Base-by-base conservation (phyloP, 371 early-diverging fungal species). In the Mortierella sp. region DNA sequence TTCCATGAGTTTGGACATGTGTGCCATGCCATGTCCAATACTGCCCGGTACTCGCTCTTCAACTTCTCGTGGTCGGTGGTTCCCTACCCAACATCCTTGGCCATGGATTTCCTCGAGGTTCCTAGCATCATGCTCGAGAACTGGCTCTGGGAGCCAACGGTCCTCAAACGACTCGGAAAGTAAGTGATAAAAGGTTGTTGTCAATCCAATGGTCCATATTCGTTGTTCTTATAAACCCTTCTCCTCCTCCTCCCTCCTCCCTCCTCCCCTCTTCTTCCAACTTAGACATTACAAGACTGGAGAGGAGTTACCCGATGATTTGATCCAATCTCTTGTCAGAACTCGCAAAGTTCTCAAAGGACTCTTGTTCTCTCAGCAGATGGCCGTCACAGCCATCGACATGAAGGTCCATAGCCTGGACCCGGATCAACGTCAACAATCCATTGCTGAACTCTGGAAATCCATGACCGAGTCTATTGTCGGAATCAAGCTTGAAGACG, bases 51-150 rank as follows among this genome's bases (percentile, higher is more conserved):
- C 48, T 66, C 67, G n/a, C 14, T 78, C 22, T 71, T 78, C 43
- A 70, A 78, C 46, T 70, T 67, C 45, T 70, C 71, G 0, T 78
- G 83, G 89, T 61, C 68, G 4, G 76, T 55, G 1, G 76, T 68
- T 0, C 76, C 76, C 0, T 74, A 74, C 24, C 76, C 76, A 8
- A 68, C 76, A 16, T 68, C 68, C 1, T 37, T 74, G 27, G 64
- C 76, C n/a, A 74, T 68, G 68, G 96, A 96, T 70, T 96, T 96
- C 79, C 91, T 95, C n/a, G 96, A 96, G 83, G 92, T 92, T 9
- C 96, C 95, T 24, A 92, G 93, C 27, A 95, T 95, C 80, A 89
- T 92, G 91, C 79, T 91, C 21, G 90, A 91, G 79, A 91, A 89
- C 58, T 95, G 96, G 96, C 90, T 92, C 57, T 95, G 92, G 86